These are phyloP conservation scores for Pontederia crassipes DNA, from an alignment of 176 grass and related monocot genomes.

Conservation along the genomic window DNA sequence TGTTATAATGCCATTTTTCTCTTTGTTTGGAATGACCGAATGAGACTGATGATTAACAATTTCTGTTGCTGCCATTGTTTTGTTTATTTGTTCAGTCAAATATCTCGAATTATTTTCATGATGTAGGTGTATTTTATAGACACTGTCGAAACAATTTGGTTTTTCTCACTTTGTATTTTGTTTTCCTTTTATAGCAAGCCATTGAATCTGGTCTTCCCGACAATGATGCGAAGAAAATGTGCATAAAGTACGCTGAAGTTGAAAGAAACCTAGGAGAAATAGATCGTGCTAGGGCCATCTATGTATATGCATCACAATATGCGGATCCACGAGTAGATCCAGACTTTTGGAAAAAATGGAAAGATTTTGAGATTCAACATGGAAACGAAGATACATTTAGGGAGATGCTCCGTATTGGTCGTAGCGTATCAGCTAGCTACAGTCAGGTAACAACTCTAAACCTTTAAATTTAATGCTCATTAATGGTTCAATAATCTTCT, in stretches of 20 bases:
- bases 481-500: conserved; percentile 2
- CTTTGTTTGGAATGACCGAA: no score
- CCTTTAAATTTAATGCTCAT: not conserved
- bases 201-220: conserved; percentile 66
- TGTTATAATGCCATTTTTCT: no score
- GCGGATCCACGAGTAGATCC: conserved; percentile 71
- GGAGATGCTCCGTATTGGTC: conserved; percentile 87
- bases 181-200: conserved; percentile 46
- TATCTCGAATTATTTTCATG: not conserved
- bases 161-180: conserved; percentile 3
- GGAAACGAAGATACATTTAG: conserved; percentile 93
- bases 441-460: conserved; percentile 48
- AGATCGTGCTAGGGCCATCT: conserved; percentile 77
- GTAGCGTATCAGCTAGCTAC: conserved; percentile 66
- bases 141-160: not conserved
- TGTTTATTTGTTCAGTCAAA: not conserved
- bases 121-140: not conserved
- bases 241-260: conserved; percentile 67
- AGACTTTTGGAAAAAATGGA: conserved; percentile 95
- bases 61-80: no score
- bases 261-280: conserved; percentile 97
- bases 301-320: conserved; percentile 67
- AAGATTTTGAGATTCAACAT: conserved; percentile 94
- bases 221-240: conserved; percentile 62
- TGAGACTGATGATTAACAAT: no score